Evolutionary conservation across 371 early-diverging fungal genomes (phyloP).

Genomic region (Smittium culicis): DNA sequence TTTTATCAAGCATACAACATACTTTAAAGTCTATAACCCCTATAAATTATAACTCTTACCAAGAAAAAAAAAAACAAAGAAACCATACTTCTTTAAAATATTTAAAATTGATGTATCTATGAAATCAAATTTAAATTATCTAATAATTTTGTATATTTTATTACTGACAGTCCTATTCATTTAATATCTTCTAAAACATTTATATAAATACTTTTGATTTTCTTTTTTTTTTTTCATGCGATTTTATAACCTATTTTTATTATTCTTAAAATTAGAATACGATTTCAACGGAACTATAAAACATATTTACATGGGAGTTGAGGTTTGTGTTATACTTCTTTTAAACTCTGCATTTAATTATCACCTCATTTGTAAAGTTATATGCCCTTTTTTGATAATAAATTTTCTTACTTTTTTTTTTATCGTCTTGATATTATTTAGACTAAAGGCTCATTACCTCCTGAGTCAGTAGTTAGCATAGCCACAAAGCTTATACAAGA

Average conservation of each 20-base stretch:
- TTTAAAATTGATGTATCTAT: neutral
- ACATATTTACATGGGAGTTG: constrained; percentile 2
- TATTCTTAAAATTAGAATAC: neutral
- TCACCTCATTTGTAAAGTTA: too few species aligned
- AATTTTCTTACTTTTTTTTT: neutral
- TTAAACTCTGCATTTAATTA: too few species aligned
- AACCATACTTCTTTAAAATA: neutral
- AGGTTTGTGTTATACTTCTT: too few species aligned
- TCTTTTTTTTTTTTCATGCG: neutral
- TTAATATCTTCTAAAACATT: too few species aligned
- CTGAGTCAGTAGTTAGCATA: constrained; percentile 68
- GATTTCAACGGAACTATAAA: neutral
- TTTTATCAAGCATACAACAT: too few species aligned
- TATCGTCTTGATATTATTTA: constrained; percentile 77
- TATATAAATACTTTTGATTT: neutral
- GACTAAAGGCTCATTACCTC: constrained; percentile 75
- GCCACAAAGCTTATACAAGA: constrained; percentile 69
- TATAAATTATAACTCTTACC: too few species aligned
- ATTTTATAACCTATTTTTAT: too few species aligned
- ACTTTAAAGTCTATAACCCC: too few species aligned
- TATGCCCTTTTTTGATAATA: neutral
- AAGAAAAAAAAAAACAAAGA: too few species aligned
- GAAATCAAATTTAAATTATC: neutral
- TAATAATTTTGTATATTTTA: too few species aligned
- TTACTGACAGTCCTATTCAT: too few species aligned